Conservation (phyloP, 306 rosid genomes). For the Vachellia pachyceras region DNA sequence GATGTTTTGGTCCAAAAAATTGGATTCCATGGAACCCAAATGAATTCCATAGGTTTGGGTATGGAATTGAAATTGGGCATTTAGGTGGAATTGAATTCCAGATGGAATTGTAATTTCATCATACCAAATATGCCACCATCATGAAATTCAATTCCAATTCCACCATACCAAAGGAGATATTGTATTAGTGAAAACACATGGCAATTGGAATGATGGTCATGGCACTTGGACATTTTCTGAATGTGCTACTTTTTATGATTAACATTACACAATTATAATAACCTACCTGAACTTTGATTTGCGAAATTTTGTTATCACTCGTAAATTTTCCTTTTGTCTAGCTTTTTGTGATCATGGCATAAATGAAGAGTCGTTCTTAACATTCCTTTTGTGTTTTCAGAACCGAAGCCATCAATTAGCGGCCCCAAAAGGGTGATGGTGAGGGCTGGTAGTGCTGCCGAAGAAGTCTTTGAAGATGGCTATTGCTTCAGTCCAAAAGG, state of each 20-base stretch:
- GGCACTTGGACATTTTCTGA: background rate
- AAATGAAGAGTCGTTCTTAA: constrained; percentile 38
- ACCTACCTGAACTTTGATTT: background rate
- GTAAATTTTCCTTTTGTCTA: too few species aligned
- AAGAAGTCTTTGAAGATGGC: constrained; percentile 74
- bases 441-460: constrained; percentile 61
- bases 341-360: background rate
- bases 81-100: too few species aligned
- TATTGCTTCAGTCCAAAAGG: constrained; percentile 82
- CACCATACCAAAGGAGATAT: too few species aligned
- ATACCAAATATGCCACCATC: too few species aligned
- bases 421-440: constrained; percentile 76
- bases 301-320: background rate
- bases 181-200: background rate
- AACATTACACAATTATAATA: background rate
- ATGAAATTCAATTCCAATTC: too few species aligned
- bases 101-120: too few species aligned
- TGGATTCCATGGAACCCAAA: too few species aligned
- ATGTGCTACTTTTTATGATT: background rate
- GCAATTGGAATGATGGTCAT: background rate
- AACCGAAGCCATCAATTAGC: constrained; percentile 69
- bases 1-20: too few species aligned
- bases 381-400: constrained; percentile 38
- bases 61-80: too few species aligned
- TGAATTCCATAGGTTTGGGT: too few species aligned